These are phyloP conservation scores for Kluyveromyces sp. DNA, from an alignment of 1,139 yeast species.

Conservation along the genomic window DNA sequence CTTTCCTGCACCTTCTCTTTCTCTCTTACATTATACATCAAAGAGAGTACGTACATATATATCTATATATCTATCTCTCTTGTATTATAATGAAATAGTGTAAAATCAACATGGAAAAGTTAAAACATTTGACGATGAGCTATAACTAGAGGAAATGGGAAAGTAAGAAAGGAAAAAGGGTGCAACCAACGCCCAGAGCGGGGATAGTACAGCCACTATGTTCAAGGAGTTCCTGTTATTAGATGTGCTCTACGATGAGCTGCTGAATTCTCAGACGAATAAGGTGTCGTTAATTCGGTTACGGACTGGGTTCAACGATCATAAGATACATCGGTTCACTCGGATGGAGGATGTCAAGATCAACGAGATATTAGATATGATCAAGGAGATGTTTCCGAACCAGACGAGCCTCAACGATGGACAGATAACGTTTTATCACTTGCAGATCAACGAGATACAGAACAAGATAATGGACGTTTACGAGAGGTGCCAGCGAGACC, in stretches of 20 bases:
- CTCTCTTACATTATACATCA: too few relatives aligned
- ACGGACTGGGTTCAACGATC: conserved; percentile 28
- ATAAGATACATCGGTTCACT: conserved; percentile 17
- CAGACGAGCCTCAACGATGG: conserved; percentile 27
- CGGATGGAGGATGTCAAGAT: conserved; percentile 16
- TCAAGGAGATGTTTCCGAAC: conserved; percentile 24
- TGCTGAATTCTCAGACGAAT: conserved; percentile 19
- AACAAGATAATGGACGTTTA: conserved; percentile 15
- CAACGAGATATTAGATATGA: conserved; percentile 25
- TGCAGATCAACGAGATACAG: conserved; percentile 21
- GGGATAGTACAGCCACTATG: not conserved
- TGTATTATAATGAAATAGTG: too few relatives aligned
- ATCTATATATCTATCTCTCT: too few relatives aligned
- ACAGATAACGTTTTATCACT: conserved; percentile 25
- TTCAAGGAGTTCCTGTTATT: conserved; percentile 25
- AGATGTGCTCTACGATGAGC: conserved; percentile 23
- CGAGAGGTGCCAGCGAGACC: conserved; percentile 13
- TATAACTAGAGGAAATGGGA: not conserved
- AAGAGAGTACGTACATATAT: too few relatives aligned
- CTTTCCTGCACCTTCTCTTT: not conserved
- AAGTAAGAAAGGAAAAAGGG: not conserved
- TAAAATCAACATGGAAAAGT: too few relatives aligned
- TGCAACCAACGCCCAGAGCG: not conserved
- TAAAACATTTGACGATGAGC: not conserved
- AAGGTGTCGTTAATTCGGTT: conserved; percentile 26